Conservation (phyloP, 768 basidiomycete species). For the Auricularia sp. region DNA sequence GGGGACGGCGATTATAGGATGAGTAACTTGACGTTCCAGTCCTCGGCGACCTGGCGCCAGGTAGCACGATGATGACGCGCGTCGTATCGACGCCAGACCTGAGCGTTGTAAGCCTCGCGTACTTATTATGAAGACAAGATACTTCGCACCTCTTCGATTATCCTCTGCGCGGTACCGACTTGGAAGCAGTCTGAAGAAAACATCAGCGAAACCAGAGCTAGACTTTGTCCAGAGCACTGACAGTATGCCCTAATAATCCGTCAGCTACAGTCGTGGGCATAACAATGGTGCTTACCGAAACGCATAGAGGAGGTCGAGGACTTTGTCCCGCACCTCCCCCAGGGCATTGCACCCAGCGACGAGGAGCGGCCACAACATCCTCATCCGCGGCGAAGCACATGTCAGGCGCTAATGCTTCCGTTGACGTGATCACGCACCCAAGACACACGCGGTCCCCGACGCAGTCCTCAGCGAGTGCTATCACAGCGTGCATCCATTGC, state of each 20-base stretch:
- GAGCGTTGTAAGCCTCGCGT: neutral
- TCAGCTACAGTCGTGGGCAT: neutral
- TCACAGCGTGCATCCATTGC: neutral
- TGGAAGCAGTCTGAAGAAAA: neutral
- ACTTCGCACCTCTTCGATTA: neutral
- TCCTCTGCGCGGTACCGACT: neutral
- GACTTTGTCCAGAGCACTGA: neutral
- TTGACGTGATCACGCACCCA: slow-evolving; percentile 1
- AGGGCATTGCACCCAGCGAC: slow-evolving; percentile 5
- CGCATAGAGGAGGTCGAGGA: neutral
- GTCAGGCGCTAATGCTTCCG: neutral
- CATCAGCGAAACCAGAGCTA: neutral
- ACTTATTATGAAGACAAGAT: neutral
- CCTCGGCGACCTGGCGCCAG: neutral
- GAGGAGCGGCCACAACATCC: slow-evolving; percentile 1
- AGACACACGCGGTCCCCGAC: slow-evolving; percentile 1
- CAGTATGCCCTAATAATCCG: neutral
- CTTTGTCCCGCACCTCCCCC: neutral
- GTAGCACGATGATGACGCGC: neutral
- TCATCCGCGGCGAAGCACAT: neutral
- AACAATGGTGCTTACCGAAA: neutral
- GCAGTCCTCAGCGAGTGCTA: slow-evolving; percentile 1
- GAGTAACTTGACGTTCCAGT: neutral
- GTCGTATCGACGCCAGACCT: neutral
- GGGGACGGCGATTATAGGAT: neutral